Base-by-base conservation (phyloP, 208 protist species). In the Polymyxa betae region DNA sequence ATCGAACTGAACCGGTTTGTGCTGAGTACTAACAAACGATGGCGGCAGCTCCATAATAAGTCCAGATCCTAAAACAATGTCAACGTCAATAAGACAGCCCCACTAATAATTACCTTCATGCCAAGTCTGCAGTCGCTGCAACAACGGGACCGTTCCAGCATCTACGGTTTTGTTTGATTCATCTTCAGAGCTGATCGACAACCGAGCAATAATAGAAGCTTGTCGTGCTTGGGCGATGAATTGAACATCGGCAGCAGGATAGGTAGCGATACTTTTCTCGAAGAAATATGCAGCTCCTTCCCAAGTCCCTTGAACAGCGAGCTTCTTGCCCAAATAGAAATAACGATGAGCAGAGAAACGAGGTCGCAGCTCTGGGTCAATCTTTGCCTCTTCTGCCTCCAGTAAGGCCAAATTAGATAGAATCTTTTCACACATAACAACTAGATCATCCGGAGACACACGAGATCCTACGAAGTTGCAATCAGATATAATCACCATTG, bases 1-100 rank as follows among this genome's bases (percentile, higher is more conserved):
- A 43, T 82, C 72, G n/a, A 45, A 82, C n/a, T 35, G n/a, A 20
- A 82, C 72, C 16, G 72, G 72, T 82, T 82, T 82, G 72, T n/a
- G 35, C 5, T 5, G 5, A 35, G 72, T 82, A 43, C 72, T 38
- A 5, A 16, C 72, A n/a, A 82, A 82, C 5, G n/a, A 16, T 20
- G 72, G 72, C 5, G 72, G 72, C n/a, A 82, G 5, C 35, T 35
- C 35, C 72, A 45, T 20, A n/a, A 82, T 82, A 12, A 82, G 40
- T 38, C 72, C 72, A 43, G 72, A n/a, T 35, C 72, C 72, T 35
- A 45, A 35, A 5, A 82, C 5, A 5, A 45, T 45, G n/a, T 45
- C 35, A 45, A 16, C 72, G 72, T 82, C n/a, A n/a, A 60, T 24
- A 60, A 60, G 24, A 60, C 49, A 24, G 5, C 49, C 12, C 49